Evolutionary conservation across 495 filamentous ascomycete species (phyloP), one percentile per base, ranked within the genome.

Genomic region (Xylona heveae): DNA sequence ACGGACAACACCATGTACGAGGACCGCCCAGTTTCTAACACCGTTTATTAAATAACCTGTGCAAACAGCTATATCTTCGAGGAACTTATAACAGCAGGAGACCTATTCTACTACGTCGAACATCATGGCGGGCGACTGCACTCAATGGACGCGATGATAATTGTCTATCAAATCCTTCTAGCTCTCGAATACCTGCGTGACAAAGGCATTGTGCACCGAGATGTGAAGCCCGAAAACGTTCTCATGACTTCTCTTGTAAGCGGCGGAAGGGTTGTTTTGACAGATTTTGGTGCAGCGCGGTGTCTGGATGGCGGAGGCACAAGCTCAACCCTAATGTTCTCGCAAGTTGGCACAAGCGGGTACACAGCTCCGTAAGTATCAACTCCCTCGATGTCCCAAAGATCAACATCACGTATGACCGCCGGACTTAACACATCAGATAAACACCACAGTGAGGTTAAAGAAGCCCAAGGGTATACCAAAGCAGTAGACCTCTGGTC

Each of bases 151-250:
- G 56, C 59, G 19, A 62, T 62, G 22, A 46, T 62, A 8, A 62
- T 77, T 24, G 49, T 64, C 5, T 58, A 57, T 35, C 73, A 78
- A 39, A 45, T 75, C 9, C 47, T 71, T 2, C 59, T 66, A 34
- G 73, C 68, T 7, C 39, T 77, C 16, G 51, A 65, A 10, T 10
- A 59, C 50, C 56, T 1, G 55, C 63, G 5, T 49, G 45, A 19
- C 40, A 52, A 20, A 51, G 53, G 2, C 49, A 61, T 24, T 50
- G 68, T 64, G 6, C 73, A 78, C 42, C 50, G 73, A 19, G 73
- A 78, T 38, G 47, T 78, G n/a, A 78, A 78, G 43, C 73, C 70
- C 0, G 73, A 77, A 22, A 78, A 77, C 29, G 61, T 77, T 5
- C 55, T 78, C 7, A 61, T 74, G 51, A 63, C 66, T 6, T 55